These are phyloP conservation scores for Zygoascus flipseniorum DNA, from an alignment of 805 yeast species.

Conservation along the genomic window DNA sequence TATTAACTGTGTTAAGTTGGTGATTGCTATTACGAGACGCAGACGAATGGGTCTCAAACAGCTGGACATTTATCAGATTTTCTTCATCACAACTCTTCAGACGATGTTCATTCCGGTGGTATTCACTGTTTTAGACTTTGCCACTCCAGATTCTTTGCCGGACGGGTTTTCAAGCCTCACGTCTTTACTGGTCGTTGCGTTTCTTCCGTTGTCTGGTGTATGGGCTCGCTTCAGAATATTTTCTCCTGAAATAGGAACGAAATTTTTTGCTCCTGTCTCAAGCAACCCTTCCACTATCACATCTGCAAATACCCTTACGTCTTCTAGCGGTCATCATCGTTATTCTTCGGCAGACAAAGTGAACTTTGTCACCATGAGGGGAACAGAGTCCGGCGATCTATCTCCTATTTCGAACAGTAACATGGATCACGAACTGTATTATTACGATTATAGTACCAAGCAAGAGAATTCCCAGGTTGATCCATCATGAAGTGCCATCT, in stretches of 20 bases:
- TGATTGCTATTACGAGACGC: conserved; percentile 62
- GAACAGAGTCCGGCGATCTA: neutral
- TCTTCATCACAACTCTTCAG: conserved; percentile 74
- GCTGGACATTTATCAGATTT: conserved; percentile 72
- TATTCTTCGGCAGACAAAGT: neutral
- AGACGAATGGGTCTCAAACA: conserved; percentile 70
- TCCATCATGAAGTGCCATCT: too few relatives aligned
- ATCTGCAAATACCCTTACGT: neutral
- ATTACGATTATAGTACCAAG: neutral
- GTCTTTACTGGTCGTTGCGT: conserved; percentile 53
- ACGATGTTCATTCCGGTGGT: conserved; percentile 73
- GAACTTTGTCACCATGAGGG: neutral
- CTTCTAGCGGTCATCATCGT: neutral
- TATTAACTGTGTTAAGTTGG: conserved; percentile 55
- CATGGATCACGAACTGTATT: neutral
- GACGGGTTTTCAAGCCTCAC: conserved; percentile 45
- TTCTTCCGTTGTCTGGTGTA: conserved; percentile 75
- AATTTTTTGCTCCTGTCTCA: neutral
- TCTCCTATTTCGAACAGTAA: neutral
- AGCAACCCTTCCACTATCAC: neutral
- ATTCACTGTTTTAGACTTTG: conserved; percentile 49
- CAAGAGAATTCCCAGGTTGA: neutral
- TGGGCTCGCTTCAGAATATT: conserved; percentile 50
- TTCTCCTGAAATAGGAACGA: neutral
- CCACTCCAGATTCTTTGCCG: conserved; percentile 26